Evolutionary conservation across 148 eudicot species (phyloP).

Genomic region (Chenopodium formosanum): DNA sequence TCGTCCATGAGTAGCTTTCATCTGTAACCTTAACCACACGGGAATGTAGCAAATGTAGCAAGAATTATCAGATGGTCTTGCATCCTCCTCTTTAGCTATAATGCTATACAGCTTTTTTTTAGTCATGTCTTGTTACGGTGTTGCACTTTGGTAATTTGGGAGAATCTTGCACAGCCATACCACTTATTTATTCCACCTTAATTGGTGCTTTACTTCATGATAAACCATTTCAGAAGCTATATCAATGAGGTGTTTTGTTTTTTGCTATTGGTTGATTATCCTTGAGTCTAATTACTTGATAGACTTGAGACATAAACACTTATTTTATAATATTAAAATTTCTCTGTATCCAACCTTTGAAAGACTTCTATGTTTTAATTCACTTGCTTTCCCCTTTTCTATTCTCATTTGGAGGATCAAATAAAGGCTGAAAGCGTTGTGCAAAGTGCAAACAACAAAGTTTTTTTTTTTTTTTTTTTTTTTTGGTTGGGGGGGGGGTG

Average conservation of each 20-base stretch:
- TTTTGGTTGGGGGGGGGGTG: too few species aligned
- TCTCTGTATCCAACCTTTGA: not conserved
- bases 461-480: too few species aligned
- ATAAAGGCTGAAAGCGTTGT: too few species aligned
- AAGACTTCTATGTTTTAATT: not conserved
- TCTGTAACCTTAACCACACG: too few species aligned
- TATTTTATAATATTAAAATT: not conserved
- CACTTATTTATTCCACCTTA: not conserved
- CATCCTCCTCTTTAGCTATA: too few species aligned
- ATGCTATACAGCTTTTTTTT: not conserved
- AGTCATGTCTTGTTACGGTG: not conserved
- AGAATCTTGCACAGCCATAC: not conserved
- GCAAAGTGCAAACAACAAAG: too few species aligned
- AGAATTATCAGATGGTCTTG: too few species aligned
- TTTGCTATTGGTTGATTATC: not conserved
- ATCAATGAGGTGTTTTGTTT: not conserved
- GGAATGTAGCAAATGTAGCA: too few species aligned
- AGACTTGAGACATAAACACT: not conserved
- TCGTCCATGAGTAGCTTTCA: too few species aligned
- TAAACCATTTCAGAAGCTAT: not conserved
- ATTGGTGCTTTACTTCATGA: not conserved
- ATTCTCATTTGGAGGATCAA: not conserved
- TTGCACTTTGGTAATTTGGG: not conserved
- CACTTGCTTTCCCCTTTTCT: not conserved
- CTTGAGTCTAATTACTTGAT: too few species aligned